phyloP scores from a whole-genome alignment of 1,284 basidiomycete genomes.

The Sphagnurus paluster region DNA sequence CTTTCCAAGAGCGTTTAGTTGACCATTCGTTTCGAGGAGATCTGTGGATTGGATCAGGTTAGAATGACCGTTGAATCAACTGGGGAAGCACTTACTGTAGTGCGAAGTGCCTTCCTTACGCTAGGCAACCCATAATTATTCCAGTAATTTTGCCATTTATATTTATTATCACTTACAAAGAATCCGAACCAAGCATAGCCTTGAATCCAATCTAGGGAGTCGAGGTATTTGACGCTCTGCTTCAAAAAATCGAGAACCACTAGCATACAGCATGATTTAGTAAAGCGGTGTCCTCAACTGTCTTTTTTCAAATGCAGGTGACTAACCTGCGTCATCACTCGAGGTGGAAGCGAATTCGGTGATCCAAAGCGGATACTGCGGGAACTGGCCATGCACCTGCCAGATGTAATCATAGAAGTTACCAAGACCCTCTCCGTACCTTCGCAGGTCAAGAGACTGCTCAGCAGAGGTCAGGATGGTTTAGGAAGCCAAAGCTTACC shows the following conservation, averaged over 20 bases:
- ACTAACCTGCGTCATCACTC: slow-evolving; percentile 20
- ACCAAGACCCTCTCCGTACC: slow-evolving; percentile 27
- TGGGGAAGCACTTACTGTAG: slow-evolving; percentile 18
- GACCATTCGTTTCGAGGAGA: slow-evolving; percentile 25
- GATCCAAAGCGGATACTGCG: slow-evolving; percentile 26
- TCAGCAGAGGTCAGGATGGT: not conserved
- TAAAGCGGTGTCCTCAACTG: too few species aligned
- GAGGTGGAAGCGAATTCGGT: slow-evolving; percentile 31
- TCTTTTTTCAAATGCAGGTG: not conserved
- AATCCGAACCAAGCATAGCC: slow-evolving; percentile 32
- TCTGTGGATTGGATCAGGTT: slow-evolving; percentile 13
- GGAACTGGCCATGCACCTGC: slow-evolving; percentile 25
- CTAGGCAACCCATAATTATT: slow-evolving; percentile 2
- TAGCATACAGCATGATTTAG: too few species aligned
- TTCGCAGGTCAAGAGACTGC: slow-evolving; percentile 3
- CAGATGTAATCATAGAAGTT: slow-evolving; percentile 28
- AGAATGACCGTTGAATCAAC: not conserved
- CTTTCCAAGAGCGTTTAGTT: slow-evolving; percentile 24
- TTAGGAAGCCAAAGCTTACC: slow-evolving; percentile 16
- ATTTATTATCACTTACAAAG: slow-evolving; percentile 19
- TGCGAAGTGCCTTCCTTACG: slow-evolving; percentile 19
- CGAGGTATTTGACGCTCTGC: slow-evolving; percentile 22
- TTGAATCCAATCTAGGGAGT: slow-evolving; percentile 27
- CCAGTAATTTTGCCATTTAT: not conserved
- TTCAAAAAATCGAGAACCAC: slow-evolving; percentile 22